Percentiles rank a stretch among this genome's conserved stretches.
These are phyloP conservation scores for Crithidia brevicula DNA, from an alignment of 208 protist species.

Conservation along the genomic window DNA sequence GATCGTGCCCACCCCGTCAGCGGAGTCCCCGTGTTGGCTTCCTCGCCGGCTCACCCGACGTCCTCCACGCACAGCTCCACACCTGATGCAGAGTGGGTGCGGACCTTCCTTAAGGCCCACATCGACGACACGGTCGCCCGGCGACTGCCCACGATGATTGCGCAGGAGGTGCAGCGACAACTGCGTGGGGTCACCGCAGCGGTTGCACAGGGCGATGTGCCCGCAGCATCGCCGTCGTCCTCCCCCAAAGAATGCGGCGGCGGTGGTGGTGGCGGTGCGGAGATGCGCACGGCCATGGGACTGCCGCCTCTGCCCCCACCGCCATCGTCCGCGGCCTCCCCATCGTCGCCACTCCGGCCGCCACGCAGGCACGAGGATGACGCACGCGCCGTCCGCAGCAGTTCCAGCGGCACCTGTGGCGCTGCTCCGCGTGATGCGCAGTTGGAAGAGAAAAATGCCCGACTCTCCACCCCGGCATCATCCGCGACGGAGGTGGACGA, in stretches of 20 bases:
- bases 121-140: conserved; percentile 26
- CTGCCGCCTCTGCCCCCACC: conserved; percentile 11
- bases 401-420: no score
- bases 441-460: no score
- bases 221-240: no score
- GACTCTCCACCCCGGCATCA: no score
- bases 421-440: no score
- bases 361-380: no score
- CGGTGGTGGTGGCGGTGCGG: not conserved
- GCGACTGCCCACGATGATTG: conserved; percentile 25
- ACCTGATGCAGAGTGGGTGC: conserved; percentile 30
- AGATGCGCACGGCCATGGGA: not conserved
- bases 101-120: conserved; percentile 37
- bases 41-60: conserved; percentile 2
- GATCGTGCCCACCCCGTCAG: no score
- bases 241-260: not conserved
- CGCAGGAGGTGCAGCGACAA: conserved; percentile 38
- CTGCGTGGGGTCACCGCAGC: conserved; percentile 8
- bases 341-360: not conserved
- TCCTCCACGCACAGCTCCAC: not conserved
- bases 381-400: no score
- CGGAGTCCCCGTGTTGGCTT: no score
- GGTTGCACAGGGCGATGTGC: no score
- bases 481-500: conserved; percentile 19
- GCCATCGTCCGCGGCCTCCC: not conserved